Percentiles rank a stretch among this genome's conserved stretches.
phyloP scores from a whole-genome alignment of 768 basidiomycete genomes.

The Mycena amicta region DNA sequence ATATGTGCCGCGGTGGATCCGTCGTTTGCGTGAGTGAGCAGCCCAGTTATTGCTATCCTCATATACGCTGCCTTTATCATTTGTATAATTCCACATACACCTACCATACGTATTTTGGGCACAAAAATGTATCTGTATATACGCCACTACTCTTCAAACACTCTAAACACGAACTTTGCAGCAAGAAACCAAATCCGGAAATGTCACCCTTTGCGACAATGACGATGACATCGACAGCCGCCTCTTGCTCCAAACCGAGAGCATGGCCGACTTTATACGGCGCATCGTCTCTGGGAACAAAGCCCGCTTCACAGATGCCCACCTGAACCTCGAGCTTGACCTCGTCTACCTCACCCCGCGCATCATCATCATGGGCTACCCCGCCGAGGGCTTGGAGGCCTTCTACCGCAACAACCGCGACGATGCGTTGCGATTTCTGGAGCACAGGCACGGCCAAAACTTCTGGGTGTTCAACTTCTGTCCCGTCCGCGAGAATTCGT shows the following conservation, averaged over 20 bases:
- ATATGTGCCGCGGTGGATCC: neutral
- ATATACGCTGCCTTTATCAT: neutral
- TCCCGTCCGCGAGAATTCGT: constrained; percentile 78
- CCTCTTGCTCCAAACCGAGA: neutral
- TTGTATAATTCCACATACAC: neutral
- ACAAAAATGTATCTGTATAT: neutral
- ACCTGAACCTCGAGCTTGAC: constrained; percentile 72
- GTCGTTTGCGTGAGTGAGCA: no score
- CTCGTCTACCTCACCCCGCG: constrained; percentile 73
- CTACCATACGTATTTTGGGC: neutral
- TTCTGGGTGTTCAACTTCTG: constrained; percentile 93
- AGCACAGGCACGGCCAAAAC: constrained; percentile 70
- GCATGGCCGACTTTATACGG: constrained; percentile 67
- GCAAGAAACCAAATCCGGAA: neutral
- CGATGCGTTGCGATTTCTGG: constrained; percentile 76
- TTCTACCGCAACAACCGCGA: constrained; percentile 79
- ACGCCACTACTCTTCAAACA: neutral
- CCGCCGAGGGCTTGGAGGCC: constrained; percentile 76
- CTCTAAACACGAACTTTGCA: neutral
- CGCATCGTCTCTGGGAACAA: constrained; percentile 83
- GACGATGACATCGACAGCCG: neutral
- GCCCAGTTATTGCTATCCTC: neutral
- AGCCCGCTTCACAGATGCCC: constrained; percentile 70
- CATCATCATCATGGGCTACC: constrained; percentile 83
- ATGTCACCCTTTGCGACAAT: neutral